Evolutionary conservation across 2,329 filamentous ascomycete species (phyloP).

Genomic region (Trichoderma aggressivum): DNA sequence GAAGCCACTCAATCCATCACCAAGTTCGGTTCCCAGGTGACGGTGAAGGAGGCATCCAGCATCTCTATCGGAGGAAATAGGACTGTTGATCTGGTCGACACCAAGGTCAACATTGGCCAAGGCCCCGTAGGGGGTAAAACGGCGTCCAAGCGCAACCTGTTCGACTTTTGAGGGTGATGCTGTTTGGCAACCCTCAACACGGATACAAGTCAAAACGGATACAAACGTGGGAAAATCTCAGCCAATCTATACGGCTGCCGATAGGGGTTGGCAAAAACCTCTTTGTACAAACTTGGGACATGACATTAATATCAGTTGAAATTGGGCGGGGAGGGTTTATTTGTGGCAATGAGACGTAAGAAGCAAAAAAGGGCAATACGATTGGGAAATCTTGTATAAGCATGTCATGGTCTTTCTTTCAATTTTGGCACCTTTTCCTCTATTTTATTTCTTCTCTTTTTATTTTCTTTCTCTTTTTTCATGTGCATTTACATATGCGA

Average conservation of each 20-base stretch:
- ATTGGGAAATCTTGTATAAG: conserved; percentile 28
- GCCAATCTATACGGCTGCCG: background rate
- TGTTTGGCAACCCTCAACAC: background rate
- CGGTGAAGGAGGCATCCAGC: conserved; percentile 38
- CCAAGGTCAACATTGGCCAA: conserved; percentile 39
- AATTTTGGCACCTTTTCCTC: conserved; percentile 18
- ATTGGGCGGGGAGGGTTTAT: background rate
- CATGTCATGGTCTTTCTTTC: conserved; percentile 21
- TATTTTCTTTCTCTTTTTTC: conserved; percentile 19
- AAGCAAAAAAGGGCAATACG: conserved; percentile 19
- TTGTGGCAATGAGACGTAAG: conserved; percentile 16
- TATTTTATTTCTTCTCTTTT: conserved; percentile 13
- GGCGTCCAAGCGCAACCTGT: conserved; percentile 22
- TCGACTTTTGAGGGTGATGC: background rate
- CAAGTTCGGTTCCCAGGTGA: conserved; percentile 32
- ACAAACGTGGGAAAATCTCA: background rate
- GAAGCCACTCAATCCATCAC: conserved; percentile 32
- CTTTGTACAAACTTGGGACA: conserved; percentile 5
- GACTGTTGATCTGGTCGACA: conserved; percentile 50
- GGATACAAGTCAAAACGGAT: background rate
- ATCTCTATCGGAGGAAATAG: conserved; percentile 43
- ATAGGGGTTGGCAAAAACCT: background rate
- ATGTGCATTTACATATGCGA: conserved; percentile 28
- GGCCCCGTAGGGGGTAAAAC: conserved; percentile 29
- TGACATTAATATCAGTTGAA: conserved; percentile 1